phyloP scores from a whole-genome alignment of 495 filamentous ascomycete species.

The Aspergillus campestris region DNA sequence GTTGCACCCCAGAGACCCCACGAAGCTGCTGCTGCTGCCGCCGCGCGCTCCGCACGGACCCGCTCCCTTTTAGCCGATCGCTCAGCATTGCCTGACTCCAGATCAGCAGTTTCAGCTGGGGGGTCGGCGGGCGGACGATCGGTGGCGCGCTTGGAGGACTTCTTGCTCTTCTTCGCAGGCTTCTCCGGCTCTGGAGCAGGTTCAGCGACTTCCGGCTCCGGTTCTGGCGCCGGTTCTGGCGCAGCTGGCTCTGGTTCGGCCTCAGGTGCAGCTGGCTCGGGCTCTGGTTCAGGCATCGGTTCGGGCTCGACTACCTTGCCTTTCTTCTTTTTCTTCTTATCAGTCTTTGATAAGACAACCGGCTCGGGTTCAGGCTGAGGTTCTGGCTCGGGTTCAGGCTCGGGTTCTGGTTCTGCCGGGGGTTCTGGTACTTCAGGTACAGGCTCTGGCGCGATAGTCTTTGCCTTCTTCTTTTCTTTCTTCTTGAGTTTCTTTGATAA shows the following conservation, averaged over 20 bases:
- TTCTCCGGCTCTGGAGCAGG: slow-evolving; percentile 14
- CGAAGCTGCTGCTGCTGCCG: slow-evolving; percentile 32
- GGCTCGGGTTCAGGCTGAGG: slow-evolving; percentile 24
- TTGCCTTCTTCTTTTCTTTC: slow-evolving; percentile 12
- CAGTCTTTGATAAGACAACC: slow-evolving; percentile 1
- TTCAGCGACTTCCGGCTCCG: slow-evolving; percentile 1
- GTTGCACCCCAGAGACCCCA: slow-evolving; percentile 55
- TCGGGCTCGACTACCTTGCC: slow-evolving; percentile 1
- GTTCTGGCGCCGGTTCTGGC: not conserved
- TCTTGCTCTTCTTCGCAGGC: slow-evolving; percentile 14
- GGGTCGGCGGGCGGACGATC: slow-evolving; percentile 13
- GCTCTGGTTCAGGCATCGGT: slow-evolving; percentile 3
- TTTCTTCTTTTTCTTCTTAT: slow-evolving; percentile 7
- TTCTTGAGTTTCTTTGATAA: slow-evolving; percentile 1
- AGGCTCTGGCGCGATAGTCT: slow-evolving; percentile 2
- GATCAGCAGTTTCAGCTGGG: slow-evolving; percentile 4
- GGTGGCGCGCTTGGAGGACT: slow-evolving; percentile 3
- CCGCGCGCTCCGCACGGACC: slow-evolving; percentile 42
- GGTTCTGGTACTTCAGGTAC: slow-evolving; percentile 10
- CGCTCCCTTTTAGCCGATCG: slow-evolving; percentile 52
- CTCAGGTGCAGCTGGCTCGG: slow-evolving; percentile 6
- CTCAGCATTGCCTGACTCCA: slow-evolving; percentile 22
- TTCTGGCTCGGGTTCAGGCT: slow-evolving; percentile 15
- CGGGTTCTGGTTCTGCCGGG: slow-evolving; percentile 11
- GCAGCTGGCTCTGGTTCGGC: slow-evolving; percentile 3